Percentiles rank a stretch among this genome's conserved stretches.
Evolutionary conservation across 1,284 basidiomycete species (phyloP).

Genomic region (Pseudozyma tsukubaensis): DNA sequence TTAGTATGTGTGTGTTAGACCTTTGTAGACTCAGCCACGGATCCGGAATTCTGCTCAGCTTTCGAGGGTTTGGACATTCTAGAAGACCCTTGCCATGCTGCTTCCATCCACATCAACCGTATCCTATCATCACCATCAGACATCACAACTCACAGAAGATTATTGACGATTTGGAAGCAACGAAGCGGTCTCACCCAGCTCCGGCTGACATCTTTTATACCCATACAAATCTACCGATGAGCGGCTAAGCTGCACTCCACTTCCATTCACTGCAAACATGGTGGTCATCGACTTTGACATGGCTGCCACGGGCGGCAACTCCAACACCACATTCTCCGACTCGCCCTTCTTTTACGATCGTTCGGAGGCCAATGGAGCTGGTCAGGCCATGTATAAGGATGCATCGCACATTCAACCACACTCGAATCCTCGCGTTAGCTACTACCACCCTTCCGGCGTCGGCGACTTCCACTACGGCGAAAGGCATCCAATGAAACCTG

Average conservation of each 20-base stretch:
- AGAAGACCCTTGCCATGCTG: not conserved
- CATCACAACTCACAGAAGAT: not conserved
- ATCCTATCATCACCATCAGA: constrained; percentile 5
- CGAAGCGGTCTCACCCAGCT: not conserved
- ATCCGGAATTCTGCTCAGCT: constrained; percentile 23
- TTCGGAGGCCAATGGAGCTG: constrained; percentile 39
- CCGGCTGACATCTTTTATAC: not conserved
- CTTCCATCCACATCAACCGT: constrained; percentile 17
- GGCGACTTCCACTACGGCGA: constrained; percentile 86
- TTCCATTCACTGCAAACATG: constrained; percentile 30
- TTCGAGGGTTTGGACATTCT: constrained; percentile 15
- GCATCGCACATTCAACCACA: constrained; percentile 60
- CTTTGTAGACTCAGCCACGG: constrained; percentile 19
- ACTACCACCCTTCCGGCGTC: constrained; percentile 93
- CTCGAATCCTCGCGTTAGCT: constrained; percentile 80
- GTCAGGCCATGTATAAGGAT: constrained; percentile 50
- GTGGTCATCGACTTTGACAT: constrained; percentile 64
- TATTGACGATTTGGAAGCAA: not conserved
- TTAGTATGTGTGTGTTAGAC: constrained; percentile 4
- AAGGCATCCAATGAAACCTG: constrained; percentile 98
- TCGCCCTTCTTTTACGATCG: constrained; percentile 66
- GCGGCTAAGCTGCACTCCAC: not conserved
- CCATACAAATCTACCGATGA: constrained; percentile 5
- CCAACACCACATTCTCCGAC: constrained; percentile 60
- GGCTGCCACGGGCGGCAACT: constrained; percentile 37